Conservation (phyloP, 2,329 filamentous ascomycete species). For the Apiospora malaysiana region DNA sequence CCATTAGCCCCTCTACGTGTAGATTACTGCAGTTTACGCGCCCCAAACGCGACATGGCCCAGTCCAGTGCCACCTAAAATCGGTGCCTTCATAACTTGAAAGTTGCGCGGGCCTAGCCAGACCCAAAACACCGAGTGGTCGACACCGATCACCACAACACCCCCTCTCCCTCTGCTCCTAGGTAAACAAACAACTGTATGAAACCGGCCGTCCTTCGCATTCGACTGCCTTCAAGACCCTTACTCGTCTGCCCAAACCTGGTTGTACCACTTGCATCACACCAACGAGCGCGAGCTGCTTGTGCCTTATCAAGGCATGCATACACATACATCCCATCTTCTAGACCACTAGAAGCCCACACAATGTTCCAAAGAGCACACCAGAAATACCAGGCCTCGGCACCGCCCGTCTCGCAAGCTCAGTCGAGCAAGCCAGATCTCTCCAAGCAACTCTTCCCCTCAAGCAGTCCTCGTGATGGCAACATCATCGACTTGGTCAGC, state of each 20-base stretch:
- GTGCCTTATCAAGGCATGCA: conserved; percentile 21
- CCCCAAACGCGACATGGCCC: conserved; percentile 25
- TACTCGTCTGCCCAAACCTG: conserved; percentile 25
- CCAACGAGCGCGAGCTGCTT: conserved; percentile 20
- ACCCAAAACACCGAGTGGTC: neutral
- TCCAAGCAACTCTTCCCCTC: conserved; percentile 63
- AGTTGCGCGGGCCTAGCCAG: neutral
- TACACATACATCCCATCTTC: neutral
- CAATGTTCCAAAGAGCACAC: conserved; percentile 38
- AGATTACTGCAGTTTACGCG: conserved; percentile 21
- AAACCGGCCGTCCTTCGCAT: conserved; percentile 28
- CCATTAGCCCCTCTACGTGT: conserved; percentile 1
- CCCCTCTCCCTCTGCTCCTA: neutral
- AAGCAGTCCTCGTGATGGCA: conserved; percentile 53
- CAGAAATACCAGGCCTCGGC: conserved; percentile 45
- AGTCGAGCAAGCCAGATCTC: conserved; percentile 39
- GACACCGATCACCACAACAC: conserved; percentile 1
- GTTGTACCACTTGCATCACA: neutral
- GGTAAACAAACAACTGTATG: conserved; percentile 29
- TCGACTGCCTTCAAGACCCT: conserved; percentile 31
- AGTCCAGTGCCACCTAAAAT: conserved; percentile 12
- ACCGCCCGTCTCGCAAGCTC: conserved; percentile 38
- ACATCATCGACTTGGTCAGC: conserved; percentile 58
- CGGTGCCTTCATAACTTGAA: neutral
- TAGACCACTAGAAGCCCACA: conserved; percentile 1